Conservation (phyloP, 306 rosid species). For the Inga leiocalycina region DNA sequence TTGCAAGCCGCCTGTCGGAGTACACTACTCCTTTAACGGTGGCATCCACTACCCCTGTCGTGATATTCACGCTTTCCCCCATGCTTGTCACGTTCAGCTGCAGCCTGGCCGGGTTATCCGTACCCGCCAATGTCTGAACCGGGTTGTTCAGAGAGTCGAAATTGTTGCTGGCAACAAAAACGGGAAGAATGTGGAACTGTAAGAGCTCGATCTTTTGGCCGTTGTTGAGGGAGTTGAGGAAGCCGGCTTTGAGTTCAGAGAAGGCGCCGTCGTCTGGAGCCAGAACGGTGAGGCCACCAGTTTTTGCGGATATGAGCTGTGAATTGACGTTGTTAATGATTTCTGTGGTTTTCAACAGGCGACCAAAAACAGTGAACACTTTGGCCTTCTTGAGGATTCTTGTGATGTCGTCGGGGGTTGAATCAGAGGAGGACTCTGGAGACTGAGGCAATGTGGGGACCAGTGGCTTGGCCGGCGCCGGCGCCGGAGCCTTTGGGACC, state of each 20-base stretch:
- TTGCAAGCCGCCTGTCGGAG: conserved; percentile 54
- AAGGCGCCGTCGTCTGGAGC: conserved; percentile 41
- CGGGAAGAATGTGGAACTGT: conserved; percentile 44
- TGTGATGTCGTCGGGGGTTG: conserved; percentile 37
- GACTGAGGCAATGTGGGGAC: conserved; percentile 39
- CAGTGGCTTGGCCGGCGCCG: conserved; percentile 32
- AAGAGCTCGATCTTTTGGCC: conserved; percentile 40
- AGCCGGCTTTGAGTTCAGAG: conserved; percentile 41
- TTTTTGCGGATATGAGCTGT: conserved; percentile 32
- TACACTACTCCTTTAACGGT: conserved; percentile 49
- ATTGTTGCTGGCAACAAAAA: conserved; percentile 33
- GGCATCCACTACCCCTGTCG: conserved; percentile 63
- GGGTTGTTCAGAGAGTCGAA: conserved; percentile 46
- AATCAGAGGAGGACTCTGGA: conserved; percentile 36
- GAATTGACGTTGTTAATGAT: conserved; percentile 40
- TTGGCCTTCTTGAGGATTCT: conserved; percentile 44
- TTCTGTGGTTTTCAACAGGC: conserved; percentile 39
- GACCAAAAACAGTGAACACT: conserved; percentile 25
- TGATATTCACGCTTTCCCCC: conserved; percentile 52
- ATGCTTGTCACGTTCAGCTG: conserved; percentile 50
- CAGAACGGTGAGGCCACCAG: conserved; percentile 30
- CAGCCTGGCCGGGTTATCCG: conserved; percentile 29
- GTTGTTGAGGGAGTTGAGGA: conserved; percentile 35
- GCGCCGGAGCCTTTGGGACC: conserved; percentile 23
- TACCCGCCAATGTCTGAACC: conserved; percentile 44